phyloP scores from a whole-genome alignment of 2,329 filamentous ascomycete genomes.

The Cadophora gregata region DNA sequence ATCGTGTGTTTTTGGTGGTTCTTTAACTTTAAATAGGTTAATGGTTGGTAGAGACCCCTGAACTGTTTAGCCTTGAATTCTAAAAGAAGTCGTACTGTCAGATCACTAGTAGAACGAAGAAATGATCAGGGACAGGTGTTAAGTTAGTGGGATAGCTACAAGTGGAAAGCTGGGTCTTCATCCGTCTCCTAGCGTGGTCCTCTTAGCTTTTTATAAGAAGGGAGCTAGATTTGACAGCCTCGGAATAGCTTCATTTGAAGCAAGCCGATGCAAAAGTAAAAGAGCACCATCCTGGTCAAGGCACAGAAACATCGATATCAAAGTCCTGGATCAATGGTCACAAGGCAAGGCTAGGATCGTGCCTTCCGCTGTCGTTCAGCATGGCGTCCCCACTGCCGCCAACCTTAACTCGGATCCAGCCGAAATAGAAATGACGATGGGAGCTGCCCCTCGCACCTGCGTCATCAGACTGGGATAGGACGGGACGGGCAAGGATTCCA shows the following conservation, averaged over 20 bases:
- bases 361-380: neutral
- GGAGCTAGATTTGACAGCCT: neutral
- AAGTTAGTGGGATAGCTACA: too few relatives aligned
- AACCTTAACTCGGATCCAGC: conserved; percentile 15
- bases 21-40: conserved; percentile 28
- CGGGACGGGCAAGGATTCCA: neutral
- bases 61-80: conserved; percentile 15
- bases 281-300: conserved; percentile 3
- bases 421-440: neutral
- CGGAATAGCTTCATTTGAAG: neutral
- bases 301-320: neutral
- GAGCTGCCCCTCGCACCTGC: conserved; percentile 25
- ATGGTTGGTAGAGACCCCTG: conserved; percentile 20
- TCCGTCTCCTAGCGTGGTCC: too few relatives aligned
- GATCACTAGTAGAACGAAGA: too few relatives aligned
- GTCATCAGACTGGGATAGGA: conserved; percentile 24
- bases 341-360: conserved; percentile 11
- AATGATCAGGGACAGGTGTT: too few relatives aligned
- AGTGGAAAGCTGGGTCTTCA: too few relatives aligned
- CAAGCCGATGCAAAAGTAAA: neutral
- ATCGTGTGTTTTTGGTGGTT: conserved; percentile 18
- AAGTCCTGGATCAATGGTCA: too few relatives aligned
- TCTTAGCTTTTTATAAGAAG: too few relatives aligned
- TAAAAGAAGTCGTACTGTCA: neutral
- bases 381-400: neutral